Evolutionary conservation across 2,329 filamentous ascomycete species (phyloP).

Genomic region (Stemphylium vesicarium): DNA sequence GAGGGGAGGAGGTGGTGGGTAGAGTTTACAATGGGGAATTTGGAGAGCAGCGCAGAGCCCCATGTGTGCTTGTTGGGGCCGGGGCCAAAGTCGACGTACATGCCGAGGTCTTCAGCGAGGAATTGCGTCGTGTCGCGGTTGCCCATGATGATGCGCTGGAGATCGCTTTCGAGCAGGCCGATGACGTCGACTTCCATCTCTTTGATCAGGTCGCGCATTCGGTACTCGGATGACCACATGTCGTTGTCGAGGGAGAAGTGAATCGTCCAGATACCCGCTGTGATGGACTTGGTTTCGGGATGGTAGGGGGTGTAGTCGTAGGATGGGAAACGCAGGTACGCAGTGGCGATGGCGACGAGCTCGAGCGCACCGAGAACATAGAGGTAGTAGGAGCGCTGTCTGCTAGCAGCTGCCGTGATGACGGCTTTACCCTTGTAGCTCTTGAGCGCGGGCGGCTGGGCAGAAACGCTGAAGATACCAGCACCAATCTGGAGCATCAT

Average conservation of each 20-base stretch:
- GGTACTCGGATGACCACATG: conserved; percentile 97
- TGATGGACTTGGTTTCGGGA: conserved; percentile 82
- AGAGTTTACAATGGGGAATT: conserved; percentile 96
- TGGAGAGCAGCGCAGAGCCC: conserved; percentile 90
- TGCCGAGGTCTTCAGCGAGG: conserved; percentile 92
- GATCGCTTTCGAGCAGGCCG: conserved; percentile 90
- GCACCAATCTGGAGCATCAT: conserved; percentile 85
- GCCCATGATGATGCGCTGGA: conserved; percentile 99
- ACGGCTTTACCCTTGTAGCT: conserved; percentile 54
- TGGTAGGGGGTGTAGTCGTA: conserved; percentile 94
- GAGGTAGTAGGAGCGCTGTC: conserved; percentile 70
- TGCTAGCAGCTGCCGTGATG: conserved; percentile 56
- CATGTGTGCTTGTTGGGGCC: conserved; percentile 99
- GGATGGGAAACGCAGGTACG: conserved; percentile 88
- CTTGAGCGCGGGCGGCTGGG: conserved; percentile 56
- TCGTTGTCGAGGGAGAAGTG: conserved; percentile 98
- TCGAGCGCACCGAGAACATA: conserved; percentile 79
- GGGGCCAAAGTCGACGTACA: conserved; percentile 98
- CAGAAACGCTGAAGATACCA: conserved; percentile 74
- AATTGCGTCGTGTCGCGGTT: conserved; percentile 96
- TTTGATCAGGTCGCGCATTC: conserved; percentile 88
- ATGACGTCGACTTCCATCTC: conserved; percentile 98
- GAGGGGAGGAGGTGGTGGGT: conserved; percentile 94
- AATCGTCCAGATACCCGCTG: conserved; percentile 97
- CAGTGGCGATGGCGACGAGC: conserved; percentile 77